Evolutionary conservation across 345 rosid species (phyloP), one percentile per base, ranked within the genome.

Genomic region (Citrus glauca): DNA sequence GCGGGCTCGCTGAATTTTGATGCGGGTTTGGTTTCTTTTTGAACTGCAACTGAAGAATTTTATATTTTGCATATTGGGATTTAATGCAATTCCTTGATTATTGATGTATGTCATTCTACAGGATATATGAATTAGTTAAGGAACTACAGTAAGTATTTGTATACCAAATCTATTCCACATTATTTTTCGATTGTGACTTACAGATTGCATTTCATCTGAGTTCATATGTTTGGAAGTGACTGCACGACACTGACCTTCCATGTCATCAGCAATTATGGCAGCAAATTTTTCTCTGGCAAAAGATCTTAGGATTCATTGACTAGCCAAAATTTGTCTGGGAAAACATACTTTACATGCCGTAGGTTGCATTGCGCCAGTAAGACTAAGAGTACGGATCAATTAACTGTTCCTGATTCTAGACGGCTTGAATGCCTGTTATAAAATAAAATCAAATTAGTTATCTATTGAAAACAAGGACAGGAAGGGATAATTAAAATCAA

Each of bases 11-110:
- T 61, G 53, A 45, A 33, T 53, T 79, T 57, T 42, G 30, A 60
- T 68, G 37, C 72, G 83, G 73, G 66, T 69, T 87, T 69, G 68
- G 69, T 56, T 63, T 50, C 75, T 61, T 79, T 78, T 80, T 33
- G 60, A 63, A 61, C 66, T 77, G 71, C 38, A 76, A 16, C 57
- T 57, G 37, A 65, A 65, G 53, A 61, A 66, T 28, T 40, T 53
- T 37, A n/a, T 56, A 7, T 16, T 65, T 20, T 67, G 25, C 16
- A 57, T 22, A 9, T 37, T 53, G 77, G 57, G 65, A 55, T 76
- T 73, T 17, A 70, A 40, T 67, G 53, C 56, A 32, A 40, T 61
- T 30, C 6, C 25, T 30, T 71, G 24, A 50, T 19, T n/a, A 3
- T 13, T 16, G 20, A 27, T 27, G 66, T 28, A 63, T 55, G 74